Evolutionary conservation across 192 early-diverging fungal species (phyloP).

Genomic region (Diversispora eburnea): DNA sequence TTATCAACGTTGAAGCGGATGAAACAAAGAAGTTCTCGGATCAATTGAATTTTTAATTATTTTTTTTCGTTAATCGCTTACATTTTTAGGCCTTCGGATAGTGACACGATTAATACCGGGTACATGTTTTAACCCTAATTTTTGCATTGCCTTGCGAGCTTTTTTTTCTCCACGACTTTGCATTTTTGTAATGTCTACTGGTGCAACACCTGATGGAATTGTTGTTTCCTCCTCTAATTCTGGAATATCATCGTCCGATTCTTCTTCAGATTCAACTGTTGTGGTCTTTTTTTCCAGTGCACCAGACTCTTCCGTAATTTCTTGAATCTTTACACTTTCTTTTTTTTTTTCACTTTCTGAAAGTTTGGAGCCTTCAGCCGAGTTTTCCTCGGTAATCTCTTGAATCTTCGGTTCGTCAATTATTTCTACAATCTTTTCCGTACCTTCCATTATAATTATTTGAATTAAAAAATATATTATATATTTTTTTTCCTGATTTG

Average conservation of each 20-base stretch:
- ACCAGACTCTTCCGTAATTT: not conserved
- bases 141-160: slow-evolving; percentile 93
- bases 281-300: slow-evolving; percentile 8
- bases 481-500: no score
- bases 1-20: not conserved
- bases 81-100: slow-evolving; percentile 76
- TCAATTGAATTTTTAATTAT: not conserved
- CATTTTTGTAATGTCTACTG: slow-evolving; percentile 31
- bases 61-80: slow-evolving; percentile 36
- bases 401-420: not conserved
- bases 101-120: slow-evolving; percentile 85
- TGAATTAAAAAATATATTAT: no score
- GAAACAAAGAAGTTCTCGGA: not conserved
- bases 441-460: no score
- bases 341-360: not conserved
- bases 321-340: not conserved
- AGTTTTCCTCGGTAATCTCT: slow-evolving; percentile 1
- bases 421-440: not conserved
- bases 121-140: slow-evolving; percentile 86
- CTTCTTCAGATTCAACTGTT: slow-evolving; percentile 34
- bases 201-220: slow-evolving; percentile 10
- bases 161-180: slow-evolving; percentile 90
- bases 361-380: not conserved
- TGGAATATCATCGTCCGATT: slow-evolving; percentile 39
- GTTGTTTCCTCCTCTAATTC: slow-evolving; percentile 36